Conservation (phyloP, 2,329 filamentous ascomycete species). For the Lasiodiplodia sp. region DNA sequence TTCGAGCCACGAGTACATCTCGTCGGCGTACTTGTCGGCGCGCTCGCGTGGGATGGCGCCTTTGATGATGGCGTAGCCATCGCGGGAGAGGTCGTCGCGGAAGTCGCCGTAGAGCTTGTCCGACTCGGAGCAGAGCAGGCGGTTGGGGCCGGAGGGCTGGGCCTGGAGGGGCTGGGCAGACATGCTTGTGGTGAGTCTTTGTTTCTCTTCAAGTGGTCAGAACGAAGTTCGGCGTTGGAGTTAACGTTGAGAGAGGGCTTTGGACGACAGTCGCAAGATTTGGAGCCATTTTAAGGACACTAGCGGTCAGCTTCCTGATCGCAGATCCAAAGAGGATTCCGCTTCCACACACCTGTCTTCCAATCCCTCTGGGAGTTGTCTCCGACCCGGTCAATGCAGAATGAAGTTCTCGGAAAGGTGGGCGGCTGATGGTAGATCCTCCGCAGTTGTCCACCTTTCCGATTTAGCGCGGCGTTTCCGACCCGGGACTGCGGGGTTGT, state of each 20-base stretch:
- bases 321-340: conserved; percentile 1
- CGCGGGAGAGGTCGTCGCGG: conserved; percentile 51
- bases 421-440: conserved; percentile 1
- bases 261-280: not conserved
- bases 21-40: conserved; percentile 49
- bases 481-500: conserved; percentile 4
- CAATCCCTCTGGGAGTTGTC: not conserved
- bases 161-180: not conserved
- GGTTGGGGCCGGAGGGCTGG: conserved; percentile 16
- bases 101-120: conserved; percentile 42
- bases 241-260: not conserved
- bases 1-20: conserved; percentile 41
- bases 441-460: conserved; percentile 9
- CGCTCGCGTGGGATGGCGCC: conserved; percentile 48
- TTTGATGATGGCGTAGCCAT: conserved; percentile 54
- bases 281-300: not conserved
- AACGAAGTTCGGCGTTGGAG: too few relatives aligned
- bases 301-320: not conserved
- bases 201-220: not conserved
- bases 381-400: not conserved
- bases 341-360: not conserved
- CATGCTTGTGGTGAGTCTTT: not conserved
- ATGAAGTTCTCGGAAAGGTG: not conserved
- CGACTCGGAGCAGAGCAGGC: conserved; percentile 1
- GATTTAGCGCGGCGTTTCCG: not conserved